These are phyloP conservation scores for Prinsepia uniflora DNA, from an alignment of 306 rosid species.

Conservation along the genomic window DNA sequence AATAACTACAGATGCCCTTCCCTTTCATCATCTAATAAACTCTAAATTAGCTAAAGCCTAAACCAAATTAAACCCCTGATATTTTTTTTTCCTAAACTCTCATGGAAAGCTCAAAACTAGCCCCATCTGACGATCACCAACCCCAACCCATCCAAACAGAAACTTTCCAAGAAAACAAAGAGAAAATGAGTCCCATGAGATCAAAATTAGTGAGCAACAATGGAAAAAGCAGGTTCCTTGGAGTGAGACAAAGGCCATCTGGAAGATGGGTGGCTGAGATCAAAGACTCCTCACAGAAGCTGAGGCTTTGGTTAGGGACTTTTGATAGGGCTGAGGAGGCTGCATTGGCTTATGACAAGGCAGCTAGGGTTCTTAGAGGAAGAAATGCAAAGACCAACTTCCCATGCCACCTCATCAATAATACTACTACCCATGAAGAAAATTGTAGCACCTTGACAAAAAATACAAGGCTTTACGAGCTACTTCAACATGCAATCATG, in stretches of 20 bases:
- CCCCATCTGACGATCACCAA: constrained; percentile 27
- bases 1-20: constrained; percentile 23
- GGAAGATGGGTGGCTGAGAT: constrained; percentile 98
- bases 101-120: constrained; percentile 13
- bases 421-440: constrained; percentile 29
- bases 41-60: too few species aligned
- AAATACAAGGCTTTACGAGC: constrained; percentile 62
- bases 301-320: constrained; percentile 89
- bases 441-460: constrained; percentile 40
- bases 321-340: constrained; percentile 78
- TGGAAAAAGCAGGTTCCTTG: constrained; percentile 52
- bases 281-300: constrained; percentile 78
- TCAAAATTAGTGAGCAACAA: constrained; percentile 10
- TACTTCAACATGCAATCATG: constrained; percentile 66
- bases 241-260: constrained; percentile 89
- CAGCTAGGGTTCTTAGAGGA: constrained; percentile 86
- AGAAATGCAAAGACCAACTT: constrained; percentile 82
- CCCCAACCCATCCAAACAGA: constrained; percentile 27
- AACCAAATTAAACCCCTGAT: too few species aligned
- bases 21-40: constrained; percentile 13
- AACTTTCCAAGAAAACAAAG: constrained; percentile 20
- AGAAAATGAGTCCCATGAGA: constrained; percentile 16
- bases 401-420: constrained; percentile 31
- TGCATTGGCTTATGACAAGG: constrained; percentile 74
- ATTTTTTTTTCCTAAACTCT: too few species aligned